Evolutionary conservation across 2,329 filamentous ascomycete genomes (phyloP).

Genomic region (Hypoxylon sp.): DNA sequence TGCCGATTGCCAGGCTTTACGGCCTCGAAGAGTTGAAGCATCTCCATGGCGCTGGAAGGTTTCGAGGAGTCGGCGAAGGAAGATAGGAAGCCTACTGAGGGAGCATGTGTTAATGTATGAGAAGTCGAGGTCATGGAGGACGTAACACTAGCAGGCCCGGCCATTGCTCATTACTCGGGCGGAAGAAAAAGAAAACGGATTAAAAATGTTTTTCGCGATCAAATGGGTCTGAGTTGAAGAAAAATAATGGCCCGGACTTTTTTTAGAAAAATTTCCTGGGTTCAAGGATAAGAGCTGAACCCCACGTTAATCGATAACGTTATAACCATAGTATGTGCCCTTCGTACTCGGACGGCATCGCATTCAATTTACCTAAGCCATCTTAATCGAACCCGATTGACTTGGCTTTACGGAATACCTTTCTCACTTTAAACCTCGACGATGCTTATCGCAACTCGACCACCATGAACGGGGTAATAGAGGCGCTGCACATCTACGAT

Average conservation of each 20-base stretch:
- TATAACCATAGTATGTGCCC: conserved; percentile 23
- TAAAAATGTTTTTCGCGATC: conserved; percentile 14
- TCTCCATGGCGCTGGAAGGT: conserved; percentile 53
- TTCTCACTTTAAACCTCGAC: conserved; percentile 21
- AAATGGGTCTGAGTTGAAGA: conserved; percentile 2
- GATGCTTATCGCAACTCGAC: conserved; percentile 48
- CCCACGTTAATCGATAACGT: conserved; percentile 40
- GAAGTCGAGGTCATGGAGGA: conserved; percentile 74
- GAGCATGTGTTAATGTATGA: conserved; percentile 68
- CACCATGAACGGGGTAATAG: conserved; percentile 86
- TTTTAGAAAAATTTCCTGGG: conserved; percentile 36
- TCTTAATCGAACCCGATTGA: background rate
- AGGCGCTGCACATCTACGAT: conserved; percentile 97
- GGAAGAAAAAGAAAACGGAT: conserved; percentile 9
- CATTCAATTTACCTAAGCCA: conserved; percentile 1
- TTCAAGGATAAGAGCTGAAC: conserved; percentile 34
- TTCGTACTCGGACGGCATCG: conserved; percentile 36
- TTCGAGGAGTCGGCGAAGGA: conserved; percentile 51
- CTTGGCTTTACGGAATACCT: background rate
- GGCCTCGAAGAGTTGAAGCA: conserved; percentile 65
- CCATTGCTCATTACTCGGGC: conserved; percentile 46
- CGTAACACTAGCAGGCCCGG: conserved; percentile 60
- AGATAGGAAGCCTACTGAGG: conserved; percentile 57
- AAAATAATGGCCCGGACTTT: conserved; percentile 22
- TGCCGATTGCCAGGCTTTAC: conserved; percentile 73